Base-by-base conservation (phyloP, 805 yeast genomes). In the Ogataea glucozyma region DNA sequence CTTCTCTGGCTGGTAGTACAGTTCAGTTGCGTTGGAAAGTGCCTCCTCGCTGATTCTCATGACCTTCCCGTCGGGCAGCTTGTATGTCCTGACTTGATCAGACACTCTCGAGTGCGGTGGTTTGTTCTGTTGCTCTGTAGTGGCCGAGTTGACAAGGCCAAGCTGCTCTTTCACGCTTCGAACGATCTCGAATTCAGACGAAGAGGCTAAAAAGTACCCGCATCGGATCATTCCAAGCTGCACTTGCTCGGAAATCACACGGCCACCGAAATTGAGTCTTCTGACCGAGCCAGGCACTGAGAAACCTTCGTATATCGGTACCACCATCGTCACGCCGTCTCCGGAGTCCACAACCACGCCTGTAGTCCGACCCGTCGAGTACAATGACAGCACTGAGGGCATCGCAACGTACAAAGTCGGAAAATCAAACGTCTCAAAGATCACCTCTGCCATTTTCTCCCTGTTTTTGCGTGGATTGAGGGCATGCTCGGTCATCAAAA, bases 281-380 rank as follows among this genome's bases (percentile, higher is more conserved):
- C 78, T 76, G 18, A 87, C 79, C 2, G 90, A 80, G 2, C 82
- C 72, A 0, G 90, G 82, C 12, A 90, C 60, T 10, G 90, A 73
- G 61, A 88, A 90, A 4, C 98, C 98, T 47, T 88, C 89, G 63
- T 79, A 91, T 0, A 91, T 88, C 0, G 97, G 97, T 2, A 88
- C 95, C 7, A 85, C 73, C 56, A 86, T 90, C 29, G 86, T 77
- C 19, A 88, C 95, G 4, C 97, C 97, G 62, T 90, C 97, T 4
- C 97, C 97, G n/a, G 84, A 77, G 58, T 90, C 97, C 10, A 91
- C 58, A 3, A 88, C 95, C 27, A 88, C 76, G 1, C 97, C 98
- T 0, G 96, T 89, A 6, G 97, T 90, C 51, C 88, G 69, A 0
- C 97, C 98, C 4, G 87, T 76, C 0, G 97, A 89, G 65, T 91